These are phyloP conservation scores for Trichoderma citrinoviride DNA, from an alignment of 2,329 filamentous ascomycete genomes.

Conservation along the genomic window DNA sequence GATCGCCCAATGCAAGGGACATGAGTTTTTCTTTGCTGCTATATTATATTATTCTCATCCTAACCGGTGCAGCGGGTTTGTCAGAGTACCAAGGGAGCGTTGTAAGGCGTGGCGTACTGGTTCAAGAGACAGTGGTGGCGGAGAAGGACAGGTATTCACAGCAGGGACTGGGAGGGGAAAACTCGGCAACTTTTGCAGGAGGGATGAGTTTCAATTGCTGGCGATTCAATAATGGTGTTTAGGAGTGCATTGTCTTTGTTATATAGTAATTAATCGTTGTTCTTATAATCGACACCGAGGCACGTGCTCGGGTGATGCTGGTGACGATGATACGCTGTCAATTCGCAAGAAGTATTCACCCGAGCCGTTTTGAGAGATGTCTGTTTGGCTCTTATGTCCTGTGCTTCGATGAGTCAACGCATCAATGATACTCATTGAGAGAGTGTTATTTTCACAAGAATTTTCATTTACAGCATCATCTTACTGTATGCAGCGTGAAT, in stretches of 20 bases:
- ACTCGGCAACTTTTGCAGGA: not conserved
- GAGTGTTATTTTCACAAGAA: no score
- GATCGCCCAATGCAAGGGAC: not conserved
- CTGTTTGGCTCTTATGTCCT: no score
- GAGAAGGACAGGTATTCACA: not conserved
- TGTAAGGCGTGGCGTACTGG: slow-evolving; percentile 15
- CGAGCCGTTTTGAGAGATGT: no score
- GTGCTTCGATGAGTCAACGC: no score
- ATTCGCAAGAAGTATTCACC: no score
- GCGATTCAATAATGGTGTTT: slow-evolving; percentile 7
- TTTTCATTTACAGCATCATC: no score
- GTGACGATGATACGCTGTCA: no score
- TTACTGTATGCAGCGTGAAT: no score
- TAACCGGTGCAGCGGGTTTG: not conserved
- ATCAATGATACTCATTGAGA: no score
- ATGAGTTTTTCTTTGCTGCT: not conserved
- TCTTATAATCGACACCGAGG: not conserved
- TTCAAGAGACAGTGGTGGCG: not conserved
- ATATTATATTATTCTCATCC: not conserved
- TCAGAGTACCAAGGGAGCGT: not conserved
- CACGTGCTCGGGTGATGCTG: no score
- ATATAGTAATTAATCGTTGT: not conserved
- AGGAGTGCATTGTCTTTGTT: not conserved
- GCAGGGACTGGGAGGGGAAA: not conserved
- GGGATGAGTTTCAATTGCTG: not conserved